Percentiles rank a stretch among this genome's conserved stretches.
These are phyloP conservation scores for Sophora flavescens DNA, from an alignment of 306 rosid genomes.

Conservation along the genomic window DNA sequence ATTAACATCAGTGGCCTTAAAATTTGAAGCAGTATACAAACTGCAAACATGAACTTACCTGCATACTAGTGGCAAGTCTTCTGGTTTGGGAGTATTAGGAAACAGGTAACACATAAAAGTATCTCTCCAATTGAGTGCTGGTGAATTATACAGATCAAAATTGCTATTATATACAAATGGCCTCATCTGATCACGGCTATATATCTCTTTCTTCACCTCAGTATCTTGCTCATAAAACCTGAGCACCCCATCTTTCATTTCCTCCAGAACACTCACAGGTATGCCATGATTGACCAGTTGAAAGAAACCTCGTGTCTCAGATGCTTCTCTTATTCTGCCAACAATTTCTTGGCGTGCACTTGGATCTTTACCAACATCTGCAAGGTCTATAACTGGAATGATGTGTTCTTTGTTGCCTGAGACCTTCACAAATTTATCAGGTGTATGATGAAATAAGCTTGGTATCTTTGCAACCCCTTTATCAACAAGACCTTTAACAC, in stretches of 20 bases:
- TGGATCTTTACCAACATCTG: conserved; percentile 7
- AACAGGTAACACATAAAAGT: conserved; percentile 16
- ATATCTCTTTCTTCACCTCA: conserved; percentile 39
- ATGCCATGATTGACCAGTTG: conserved; percentile 48
- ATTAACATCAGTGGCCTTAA: neutral
- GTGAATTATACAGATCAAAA: conserved; percentile 43
- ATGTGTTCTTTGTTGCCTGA: conserved; percentile 26
- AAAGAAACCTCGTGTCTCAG: conserved; percentile 49
- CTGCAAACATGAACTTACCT: conserved; percentile 27
- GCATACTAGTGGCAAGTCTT: conserved; percentile 44
- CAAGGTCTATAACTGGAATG: conserved; percentile 45
- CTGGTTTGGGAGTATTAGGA: conserved; percentile 35
- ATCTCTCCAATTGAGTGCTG: conserved; percentile 52
- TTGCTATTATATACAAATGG: conserved; percentile 45
- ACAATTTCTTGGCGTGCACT: conserved; percentile 20
- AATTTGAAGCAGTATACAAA: neutral
- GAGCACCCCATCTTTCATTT: conserved; percentile 36
- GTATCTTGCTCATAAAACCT: conserved; percentile 45
- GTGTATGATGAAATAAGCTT: conserved; percentile 43
- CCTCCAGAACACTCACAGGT: conserved; percentile 34
- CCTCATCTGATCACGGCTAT: conserved; percentile 8
- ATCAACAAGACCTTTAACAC: conserved; percentile 48
- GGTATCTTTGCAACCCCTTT: conserved; percentile 41
- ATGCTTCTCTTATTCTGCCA: conserved; percentile 41
- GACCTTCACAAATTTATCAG: conserved; percentile 11